A percentile compares a stretch with the other conserved stretches of the same genome.
phyloP scores from a whole-genome alignment of 768 basidiomycete genomes.

The Boletus barrowsii region DNA sequence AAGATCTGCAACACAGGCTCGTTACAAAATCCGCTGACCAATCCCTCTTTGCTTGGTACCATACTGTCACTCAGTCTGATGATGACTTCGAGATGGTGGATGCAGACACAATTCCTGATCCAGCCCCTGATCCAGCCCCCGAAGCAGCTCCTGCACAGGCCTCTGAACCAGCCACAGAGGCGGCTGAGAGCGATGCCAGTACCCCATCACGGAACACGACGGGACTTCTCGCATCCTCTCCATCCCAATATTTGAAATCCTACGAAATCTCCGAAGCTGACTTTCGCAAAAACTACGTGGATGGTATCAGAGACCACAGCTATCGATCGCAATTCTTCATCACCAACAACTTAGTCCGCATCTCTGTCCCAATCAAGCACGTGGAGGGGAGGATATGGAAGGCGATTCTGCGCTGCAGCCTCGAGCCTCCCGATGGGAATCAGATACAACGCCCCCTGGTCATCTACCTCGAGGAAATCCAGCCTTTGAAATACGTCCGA shows the following conservation, averaged over 20 bases:
- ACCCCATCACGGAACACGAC: slow-evolving; percentile 8
- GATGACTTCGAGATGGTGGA: slow-evolving; percentile 15
- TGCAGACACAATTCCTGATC: background rate
- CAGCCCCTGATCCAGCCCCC: background rate
- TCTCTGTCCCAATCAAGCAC: slow-evolving; percentile 18
- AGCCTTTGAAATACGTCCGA: slow-evolving; percentile 12
- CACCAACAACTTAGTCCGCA: slow-evolving; percentile 21
- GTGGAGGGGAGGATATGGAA: slow-evolving; percentile 15
- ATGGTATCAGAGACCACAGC: slow-evolving; percentile 7
- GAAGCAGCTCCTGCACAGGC: background rate
- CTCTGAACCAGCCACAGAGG: background rate
- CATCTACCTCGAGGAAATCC: slow-evolving; percentile 21
- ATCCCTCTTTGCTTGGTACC: slow-evolving; percentile 28
- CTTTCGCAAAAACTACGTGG: slow-evolving; percentile 19
- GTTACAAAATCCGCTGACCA: slow-evolving; percentile 22
- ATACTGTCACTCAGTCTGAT: background rate
- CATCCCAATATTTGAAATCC: slow-evolving; percentile 17
- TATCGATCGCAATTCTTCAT: slow-evolving; percentile 18
- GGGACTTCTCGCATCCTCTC: slow-evolving; percentile 25
- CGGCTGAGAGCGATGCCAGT: background rate
- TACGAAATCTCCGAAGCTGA: slow-evolving; percentile 21
- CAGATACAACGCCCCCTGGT: slow-evolving; percentile 18
- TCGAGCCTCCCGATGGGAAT: slow-evolving; percentile 9
- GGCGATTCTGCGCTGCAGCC: slow-evolving; percentile 24
- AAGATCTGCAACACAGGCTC: slow-evolving; percentile 22